Percentiles rank a stretch among this genome's conserved stretches.
phyloP scores from a whole-genome alignment of 2,329 filamentous ascomycete genomes.

The Fusarium sp. region DNA sequence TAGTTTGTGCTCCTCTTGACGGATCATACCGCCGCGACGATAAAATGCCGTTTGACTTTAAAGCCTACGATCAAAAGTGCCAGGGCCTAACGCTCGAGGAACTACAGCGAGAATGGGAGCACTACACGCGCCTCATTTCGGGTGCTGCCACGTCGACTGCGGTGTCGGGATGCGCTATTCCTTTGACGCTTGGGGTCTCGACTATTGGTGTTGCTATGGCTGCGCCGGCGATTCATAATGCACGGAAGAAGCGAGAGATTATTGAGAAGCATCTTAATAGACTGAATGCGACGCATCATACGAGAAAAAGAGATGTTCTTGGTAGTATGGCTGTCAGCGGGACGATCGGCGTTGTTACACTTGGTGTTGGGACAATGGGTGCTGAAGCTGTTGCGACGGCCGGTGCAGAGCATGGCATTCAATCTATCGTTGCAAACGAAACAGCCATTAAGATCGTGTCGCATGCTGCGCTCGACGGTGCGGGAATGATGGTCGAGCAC shows the following conservation, averaged over 20 bases:
- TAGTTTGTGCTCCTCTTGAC: accelerated
- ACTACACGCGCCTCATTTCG: constrained; percentile 57
- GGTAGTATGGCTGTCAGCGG: constrained; percentile 55
- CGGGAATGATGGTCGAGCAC: constrained; percentile 53
- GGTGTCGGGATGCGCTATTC: constrained; percentile 54
- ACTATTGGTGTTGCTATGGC: constrained; percentile 55
- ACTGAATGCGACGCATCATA: constrained; percentile 52
- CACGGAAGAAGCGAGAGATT: constrained; percentile 57
- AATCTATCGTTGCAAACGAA: constrained; percentile 49
- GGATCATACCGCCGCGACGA: neutral
- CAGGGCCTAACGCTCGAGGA: constrained; percentile 52
- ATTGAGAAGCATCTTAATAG: constrained; percentile 55
- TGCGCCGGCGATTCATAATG: constrained; percentile 57
- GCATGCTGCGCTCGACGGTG: constrained; percentile 54
- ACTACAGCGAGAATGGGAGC: constrained; percentile 57
- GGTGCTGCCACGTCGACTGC: constrained; percentile 57
- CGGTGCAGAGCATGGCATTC: constrained; percentile 52
- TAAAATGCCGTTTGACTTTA: constrained; percentile 57
- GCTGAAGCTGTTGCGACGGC: constrained; percentile 53
- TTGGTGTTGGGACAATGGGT: constrained; percentile 52
- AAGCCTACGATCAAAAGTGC: constrained; percentile 56
- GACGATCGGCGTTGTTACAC: constrained; percentile 52
- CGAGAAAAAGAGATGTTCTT: constrained; percentile 57
- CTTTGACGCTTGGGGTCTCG: constrained; percentile 55
- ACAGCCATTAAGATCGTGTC: constrained; percentile 52